phyloP scores from a whole-genome alignment of 176 grass and related monocot species.

The Avena atlantica region DNA sequence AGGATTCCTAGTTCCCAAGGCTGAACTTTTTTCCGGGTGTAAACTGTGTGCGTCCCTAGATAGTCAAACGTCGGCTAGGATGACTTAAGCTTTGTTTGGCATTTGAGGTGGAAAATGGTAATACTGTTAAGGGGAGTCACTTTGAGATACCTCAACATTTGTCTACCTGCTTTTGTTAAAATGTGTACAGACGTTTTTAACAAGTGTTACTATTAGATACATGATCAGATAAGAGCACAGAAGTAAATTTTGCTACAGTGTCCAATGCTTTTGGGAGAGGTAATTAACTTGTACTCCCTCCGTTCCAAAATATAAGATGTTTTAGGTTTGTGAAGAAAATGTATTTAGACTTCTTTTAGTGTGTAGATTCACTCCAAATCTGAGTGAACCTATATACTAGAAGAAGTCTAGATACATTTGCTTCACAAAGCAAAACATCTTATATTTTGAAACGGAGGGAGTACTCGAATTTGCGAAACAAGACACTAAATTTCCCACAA shows the following conservation, averaged over 20 bases:
- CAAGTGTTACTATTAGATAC: neutral
- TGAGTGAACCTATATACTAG: too few relatives aligned
- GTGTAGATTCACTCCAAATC: too few relatives aligned
- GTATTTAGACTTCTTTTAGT: too few relatives aligned
- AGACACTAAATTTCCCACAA: neutral
- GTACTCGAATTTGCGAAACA: neutral
- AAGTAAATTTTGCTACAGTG: neutral
- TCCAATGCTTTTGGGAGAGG: neutral
- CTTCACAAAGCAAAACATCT: too few relatives aligned
- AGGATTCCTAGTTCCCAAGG: neutral
- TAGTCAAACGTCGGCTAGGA: neutral
- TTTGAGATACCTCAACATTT: neutral
- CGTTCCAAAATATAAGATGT: too few relatives aligned
- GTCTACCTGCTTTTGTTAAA: neutral
- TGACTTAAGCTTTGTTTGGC: neutral
- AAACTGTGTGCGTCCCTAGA: neutral
- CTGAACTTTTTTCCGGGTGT: slow-evolving; percentile 2
- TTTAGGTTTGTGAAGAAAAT: too few relatives aligned
- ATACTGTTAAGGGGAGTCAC: neutral
- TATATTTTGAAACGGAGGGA: too few relatives aligned
- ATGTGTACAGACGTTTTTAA: neutral
- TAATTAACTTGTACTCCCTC: neutral
- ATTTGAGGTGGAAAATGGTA: neutral
- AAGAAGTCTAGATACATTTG: too few relatives aligned
- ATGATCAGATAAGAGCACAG: neutral